These are phyloP conservation scores for Populus ilicifolia DNA, from an alignment of 345 rosid genomes.

Conservation along the genomic window DNA sequence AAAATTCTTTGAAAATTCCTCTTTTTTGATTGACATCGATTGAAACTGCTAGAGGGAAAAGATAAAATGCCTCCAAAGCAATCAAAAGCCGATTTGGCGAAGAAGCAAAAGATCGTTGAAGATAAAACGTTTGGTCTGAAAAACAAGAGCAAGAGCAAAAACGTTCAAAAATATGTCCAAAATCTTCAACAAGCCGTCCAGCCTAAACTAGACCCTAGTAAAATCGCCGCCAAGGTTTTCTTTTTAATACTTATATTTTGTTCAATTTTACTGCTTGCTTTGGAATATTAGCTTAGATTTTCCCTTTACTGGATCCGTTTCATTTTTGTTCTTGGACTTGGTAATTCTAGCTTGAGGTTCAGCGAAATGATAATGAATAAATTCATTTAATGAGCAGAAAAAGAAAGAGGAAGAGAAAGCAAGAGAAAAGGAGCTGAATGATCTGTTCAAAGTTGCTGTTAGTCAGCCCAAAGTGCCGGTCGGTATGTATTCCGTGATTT, in stretches of 20 bases:
- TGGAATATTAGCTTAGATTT: background rate
- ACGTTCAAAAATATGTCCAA: conserved; percentile 92
- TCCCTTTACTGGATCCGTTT: background rate
- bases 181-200: conserved; percentile 69
- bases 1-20: too few species aligned
- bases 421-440: conserved; percentile 87
- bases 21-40: too few species aligned
- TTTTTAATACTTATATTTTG: background rate
- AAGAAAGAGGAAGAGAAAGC: conserved; percentile 98
- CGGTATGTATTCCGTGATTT: conserved; percentile 34
- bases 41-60: background rate
- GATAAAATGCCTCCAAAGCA: conserved; percentile 86
- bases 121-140: conserved; percentile 93
- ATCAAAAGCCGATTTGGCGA: conserved; percentile 79
- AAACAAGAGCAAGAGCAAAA: conserved; percentile 93
- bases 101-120: conserved; percentile 93
- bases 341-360: too few species aligned
- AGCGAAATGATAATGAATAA: too few species aligned
- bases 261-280: background rate
- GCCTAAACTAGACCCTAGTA: conserved; percentile 65
- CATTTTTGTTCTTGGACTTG: background rate
- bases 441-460: conserved; percentile 83
- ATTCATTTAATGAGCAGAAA: conserved; percentile 47
- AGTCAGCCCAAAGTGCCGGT: conserved; percentile 92
- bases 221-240: conserved; percentile 70